Base-by-base conservation (phyloP, 805 yeast species). In the Candida boleticola region DNA sequence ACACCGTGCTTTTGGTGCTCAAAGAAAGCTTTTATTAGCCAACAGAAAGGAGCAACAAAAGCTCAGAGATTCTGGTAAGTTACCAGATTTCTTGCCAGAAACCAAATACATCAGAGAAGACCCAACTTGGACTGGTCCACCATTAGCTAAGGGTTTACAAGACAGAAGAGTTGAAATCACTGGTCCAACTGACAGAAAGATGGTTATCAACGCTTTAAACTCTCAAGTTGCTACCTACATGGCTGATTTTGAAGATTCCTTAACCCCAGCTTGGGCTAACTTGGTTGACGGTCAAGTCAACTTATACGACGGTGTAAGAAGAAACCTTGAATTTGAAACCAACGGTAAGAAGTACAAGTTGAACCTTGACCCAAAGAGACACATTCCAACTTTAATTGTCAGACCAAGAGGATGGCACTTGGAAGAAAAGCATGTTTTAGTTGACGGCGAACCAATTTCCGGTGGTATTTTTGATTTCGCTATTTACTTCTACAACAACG, bases 321-420 rank as follows among this genome's bases (percentile, higher is more conserved):
- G 80, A 58, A 77, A 82, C 56, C 74, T 85, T 55, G 22, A 53
- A 29, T 66, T 52, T 48, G 54, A 51, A 18, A 50, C 73, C 53
- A 66, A 73, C 55, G 72, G 71, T 48, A 63, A 80, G 69, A 55
- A 55, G 41, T 72, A 73, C 54, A 54, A 58, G 46, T 68, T 73
- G 54, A 65, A 73, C 54, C 65, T 57, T 54, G 69, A 68, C 46
- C 71, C 71, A 43, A 76, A 73, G 42, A 73, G 75, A 60, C 82
- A 82, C 57, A 71, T 83, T 40, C 92, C 92, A 47, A 85, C 89
- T 34, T 67, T 85, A 60, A 83, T 85, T 60, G 89, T 85, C 43
- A 79, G 95, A 71, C 95, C 95, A 58, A 77, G 95, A 71, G 93
- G 95, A 39, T 85, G 92, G 90, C 95, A 85, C 62, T 74, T 85